phyloP scores from a whole-genome alignment of 108 stramenopile species.

The Nannochloropsis oceanica region DNA sequence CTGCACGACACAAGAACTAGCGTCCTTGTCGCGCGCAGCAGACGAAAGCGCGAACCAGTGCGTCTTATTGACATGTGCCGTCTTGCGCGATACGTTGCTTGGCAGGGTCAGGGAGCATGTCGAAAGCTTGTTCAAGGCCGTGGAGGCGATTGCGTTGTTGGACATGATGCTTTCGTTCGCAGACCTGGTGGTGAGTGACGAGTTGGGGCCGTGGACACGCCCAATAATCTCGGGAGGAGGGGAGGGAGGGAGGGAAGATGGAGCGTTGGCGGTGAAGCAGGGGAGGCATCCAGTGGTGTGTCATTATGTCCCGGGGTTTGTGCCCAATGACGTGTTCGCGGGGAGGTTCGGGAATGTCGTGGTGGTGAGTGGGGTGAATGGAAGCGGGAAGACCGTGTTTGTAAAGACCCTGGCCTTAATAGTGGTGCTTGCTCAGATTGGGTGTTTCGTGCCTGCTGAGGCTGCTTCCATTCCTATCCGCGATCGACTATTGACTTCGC shows the following conservation, averaged over 20 bases:
- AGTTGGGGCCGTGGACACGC: constrained; percentile 11
- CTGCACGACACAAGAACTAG: background rate
- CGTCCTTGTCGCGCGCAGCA: background rate
- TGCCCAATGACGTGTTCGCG: constrained; percentile 26
- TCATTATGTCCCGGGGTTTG: constrained; percentile 14
- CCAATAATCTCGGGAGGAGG: background rate
- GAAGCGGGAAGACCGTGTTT: constrained; percentile 28
- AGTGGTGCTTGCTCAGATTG: constrained; percentile 32
- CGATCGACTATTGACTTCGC: constrained; percentile 11
- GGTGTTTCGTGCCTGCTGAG: constrained; percentile 30
- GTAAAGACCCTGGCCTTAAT: constrained; percentile 19
- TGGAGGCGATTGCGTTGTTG: constrained; percentile 27
- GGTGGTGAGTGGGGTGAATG: constrained; percentile 33
- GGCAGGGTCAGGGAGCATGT: background rate
- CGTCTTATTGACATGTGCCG: background rate
- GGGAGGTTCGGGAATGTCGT: constrained; percentile 16
- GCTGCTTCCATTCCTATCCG: constrained; percentile 20
- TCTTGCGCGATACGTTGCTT: background rate
- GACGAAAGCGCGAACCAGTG: background rate
- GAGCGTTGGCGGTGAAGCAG: constrained; percentile 17
- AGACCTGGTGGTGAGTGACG: constrained; percentile 18
- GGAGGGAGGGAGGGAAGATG: background rate
- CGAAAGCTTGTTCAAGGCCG: background rate
- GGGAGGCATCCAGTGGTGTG: constrained; percentile 30
- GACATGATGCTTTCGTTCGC: constrained; percentile 32